Evolutionary conservation across 176 grass and related monocot species (phyloP), one percentile per base, ranked within the genome.

Genomic region (Bolboschoenus planiculmis): DNA sequence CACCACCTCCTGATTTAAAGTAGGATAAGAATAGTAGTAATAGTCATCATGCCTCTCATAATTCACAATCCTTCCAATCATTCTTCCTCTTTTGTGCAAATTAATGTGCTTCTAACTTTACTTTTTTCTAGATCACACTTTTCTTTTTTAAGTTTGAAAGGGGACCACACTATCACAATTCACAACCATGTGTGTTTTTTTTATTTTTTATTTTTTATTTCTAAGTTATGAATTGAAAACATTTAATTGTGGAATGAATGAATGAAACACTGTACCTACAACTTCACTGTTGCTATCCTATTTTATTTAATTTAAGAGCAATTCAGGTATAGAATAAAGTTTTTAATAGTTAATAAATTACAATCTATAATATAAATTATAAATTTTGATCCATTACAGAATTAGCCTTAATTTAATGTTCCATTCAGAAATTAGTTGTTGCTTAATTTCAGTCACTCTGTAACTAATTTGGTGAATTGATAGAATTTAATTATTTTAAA

Each of bases 21-120:
- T 33, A 42, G 35, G 36, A 64, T 62, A 44, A 47, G 20, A 48
- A 37, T 63, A 31, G 24, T 64, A 58, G 59, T 82, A 11, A 82
- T 64, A 58, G 59, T 82, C 11, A 82, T 82, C 39, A 62, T 82
- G 23, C 4, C 37, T 46, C 4, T 65, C 79, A 65, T 82, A 65
- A 80, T 80, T 65, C 79, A 65, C 65, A 65, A 80, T 80, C 55
- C 55, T 57, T 39, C 54, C 18, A 40, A 80, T 80, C 35, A 80
- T 60, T 80, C 33, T 15, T 47, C 46, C 50, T 53, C 37, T 62
- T 82, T 82, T 82, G 0, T 47, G 79, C 33, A 80, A 59, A 60
- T 80, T 30, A 76, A 51, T 76, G 44, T 76, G 14, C 46, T 18
- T 76, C 44, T 51, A 15, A 33, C 27, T 76, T 76, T 50, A 30